These are phyloP conservation scores for Mucor irregularis DNA, from an alignment of 371 early-diverging fungal genomes.

Conservation along the genomic window DNA sequence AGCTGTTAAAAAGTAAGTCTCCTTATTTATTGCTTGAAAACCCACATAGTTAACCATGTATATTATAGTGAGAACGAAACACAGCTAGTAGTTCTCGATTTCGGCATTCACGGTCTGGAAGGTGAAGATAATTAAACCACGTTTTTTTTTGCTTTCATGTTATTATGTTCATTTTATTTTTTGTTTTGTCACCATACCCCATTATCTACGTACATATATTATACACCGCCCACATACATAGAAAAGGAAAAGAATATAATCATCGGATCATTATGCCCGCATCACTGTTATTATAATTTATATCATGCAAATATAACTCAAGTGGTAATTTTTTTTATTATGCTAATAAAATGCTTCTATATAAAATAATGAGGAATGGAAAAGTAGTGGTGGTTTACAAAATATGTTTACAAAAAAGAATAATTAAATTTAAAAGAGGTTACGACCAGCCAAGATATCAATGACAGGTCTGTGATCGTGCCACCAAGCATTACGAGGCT, in stretches of 20 bases:
- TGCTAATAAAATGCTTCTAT: neutral
- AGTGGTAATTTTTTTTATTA: no score
- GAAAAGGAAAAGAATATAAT: no score
- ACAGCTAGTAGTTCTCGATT: slow-evolving; percentile 58
- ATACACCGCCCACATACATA: no score
- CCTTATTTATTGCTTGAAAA: neutral
- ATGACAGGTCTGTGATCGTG: slow-evolving; percentile 52
- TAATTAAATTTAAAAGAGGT: neutral
- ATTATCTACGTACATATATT: no score
- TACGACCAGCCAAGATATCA: slow-evolving; percentile 44
- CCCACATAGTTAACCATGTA: neutral
- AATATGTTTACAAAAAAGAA: neutral
- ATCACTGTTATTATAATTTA: no score
- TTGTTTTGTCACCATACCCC: neutral
- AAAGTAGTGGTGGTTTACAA: no score
- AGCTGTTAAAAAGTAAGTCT: slow-evolving; percentile 70
- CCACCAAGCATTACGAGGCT: slow-evolving; percentile 83
- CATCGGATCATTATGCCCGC: no score
- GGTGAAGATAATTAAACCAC: slow-evolving; percentile 21
- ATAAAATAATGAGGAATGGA: neutral
- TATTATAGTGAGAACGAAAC: slow-evolving; percentile 37
- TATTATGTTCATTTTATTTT: no score
- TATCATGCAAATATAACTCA: no score
- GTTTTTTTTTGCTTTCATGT: no score
- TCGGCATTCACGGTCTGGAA: slow-evolving; percentile 50